phyloP scores from a whole-genome alignment of 331 rosid species.

The Acacia concinna region DNA sequence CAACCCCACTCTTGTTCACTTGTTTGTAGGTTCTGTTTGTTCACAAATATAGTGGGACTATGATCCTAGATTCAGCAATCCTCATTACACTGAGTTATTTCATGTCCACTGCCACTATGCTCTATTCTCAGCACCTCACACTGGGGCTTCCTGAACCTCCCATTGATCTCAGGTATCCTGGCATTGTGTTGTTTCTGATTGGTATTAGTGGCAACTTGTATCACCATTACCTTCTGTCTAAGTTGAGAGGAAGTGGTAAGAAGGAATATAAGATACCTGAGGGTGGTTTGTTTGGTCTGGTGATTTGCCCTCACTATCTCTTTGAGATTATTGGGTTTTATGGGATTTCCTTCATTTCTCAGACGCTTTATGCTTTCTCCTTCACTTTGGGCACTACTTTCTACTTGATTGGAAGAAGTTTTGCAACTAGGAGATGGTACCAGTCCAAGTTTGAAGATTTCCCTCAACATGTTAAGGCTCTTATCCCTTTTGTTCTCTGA shows the following conservation, averaged over 20 bases:
- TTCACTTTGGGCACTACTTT: slow-evolving; percentile 51
- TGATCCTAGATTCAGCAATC: slow-evolving; percentile 50
- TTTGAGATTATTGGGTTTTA: slow-evolving; percentile 59
- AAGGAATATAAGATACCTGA: slow-evolving; percentile 56
- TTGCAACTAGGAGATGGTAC: slow-evolving; percentile 70
- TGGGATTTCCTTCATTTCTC: slow-evolving; percentile 68
- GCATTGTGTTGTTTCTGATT: slow-evolving; percentile 48
- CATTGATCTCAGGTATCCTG: slow-evolving; percentile 50
- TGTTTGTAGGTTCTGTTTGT: slow-evolving; percentile 62
- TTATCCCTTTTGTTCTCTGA: slow-evolving; percentile 62
- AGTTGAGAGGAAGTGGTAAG: slow-evolving; percentile 43
- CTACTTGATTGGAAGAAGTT: slow-evolving; percentile 74
- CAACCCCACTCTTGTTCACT: background rate
- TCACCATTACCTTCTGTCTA: slow-evolving; percentile 70
- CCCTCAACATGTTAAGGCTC: slow-evolving; percentile 63
- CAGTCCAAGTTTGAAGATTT: slow-evolving; percentile 71
- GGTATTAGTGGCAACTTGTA: slow-evolving; percentile 78
- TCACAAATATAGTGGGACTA: slow-evolving; percentile 69
- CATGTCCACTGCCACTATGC: slow-evolving; percentile 41
- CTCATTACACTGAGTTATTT: slow-evolving; percentile 56
- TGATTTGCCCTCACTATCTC: slow-evolving; percentile 77
- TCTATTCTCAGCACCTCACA: slow-evolving; percentile 62
- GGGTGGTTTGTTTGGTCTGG: slow-evolving; percentile 59
- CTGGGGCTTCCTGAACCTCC: slow-evolving; percentile 51
- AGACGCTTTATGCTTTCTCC: slow-evolving; percentile 49